Conservation (phyloP, 208 protist genomes). For the Giardia muris region DNA sequence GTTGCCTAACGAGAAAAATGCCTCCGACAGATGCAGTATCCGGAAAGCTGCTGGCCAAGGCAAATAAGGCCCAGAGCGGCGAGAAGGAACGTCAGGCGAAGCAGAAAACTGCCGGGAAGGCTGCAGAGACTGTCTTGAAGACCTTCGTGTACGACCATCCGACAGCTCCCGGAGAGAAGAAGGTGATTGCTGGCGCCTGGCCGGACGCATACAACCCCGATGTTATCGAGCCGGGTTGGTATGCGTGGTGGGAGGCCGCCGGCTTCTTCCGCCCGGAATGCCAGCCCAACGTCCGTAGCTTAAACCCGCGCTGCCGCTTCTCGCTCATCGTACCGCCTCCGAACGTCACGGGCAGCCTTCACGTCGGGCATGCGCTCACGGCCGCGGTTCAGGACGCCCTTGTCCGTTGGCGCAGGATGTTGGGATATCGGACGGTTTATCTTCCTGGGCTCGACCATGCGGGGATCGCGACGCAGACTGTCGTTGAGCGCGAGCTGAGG, state of each 20-base stretch:
- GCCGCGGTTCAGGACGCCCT: constrained; percentile 38
- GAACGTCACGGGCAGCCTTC: constrained; percentile 96
- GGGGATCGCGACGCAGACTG: constrained; percentile 72
- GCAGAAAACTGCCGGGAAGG: not conserved
- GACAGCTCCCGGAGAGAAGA: constrained; percentile 33
- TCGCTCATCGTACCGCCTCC: constrained; percentile 92
- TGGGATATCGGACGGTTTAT: constrained; percentile 83
- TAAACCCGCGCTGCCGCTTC: constrained; percentile 51
- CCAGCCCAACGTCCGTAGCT: not conserved
- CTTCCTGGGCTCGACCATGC: constrained; percentile 97
- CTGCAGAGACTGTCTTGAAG: not conserved
- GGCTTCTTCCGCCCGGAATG: constrained; percentile 69
- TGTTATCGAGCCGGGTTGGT: constrained; percentile 81
- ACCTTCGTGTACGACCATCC: constrained; percentile 7
- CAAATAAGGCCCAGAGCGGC: not conserved
- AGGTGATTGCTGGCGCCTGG: constrained; percentile 11
- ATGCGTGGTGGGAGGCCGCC: constrained; percentile 83
- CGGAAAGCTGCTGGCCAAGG: not conserved
- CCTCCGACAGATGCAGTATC: too few relatives aligned
- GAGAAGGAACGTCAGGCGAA: not conserved
- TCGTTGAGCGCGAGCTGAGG: constrained; percentile 84
- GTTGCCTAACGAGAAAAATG: too few relatives aligned
- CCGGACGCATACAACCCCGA: constrained; percentile 60
- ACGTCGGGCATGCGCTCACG: constrained; percentile 95
- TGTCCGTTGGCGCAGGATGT: constrained; percentile 30